A percentile compares a stretch with the other conserved stretches of the same genome.
Evolutionary conservation across 2,329 filamentous ascomycete genomes (phyloP).

Genomic region (Talaromyces sp.): DNA sequence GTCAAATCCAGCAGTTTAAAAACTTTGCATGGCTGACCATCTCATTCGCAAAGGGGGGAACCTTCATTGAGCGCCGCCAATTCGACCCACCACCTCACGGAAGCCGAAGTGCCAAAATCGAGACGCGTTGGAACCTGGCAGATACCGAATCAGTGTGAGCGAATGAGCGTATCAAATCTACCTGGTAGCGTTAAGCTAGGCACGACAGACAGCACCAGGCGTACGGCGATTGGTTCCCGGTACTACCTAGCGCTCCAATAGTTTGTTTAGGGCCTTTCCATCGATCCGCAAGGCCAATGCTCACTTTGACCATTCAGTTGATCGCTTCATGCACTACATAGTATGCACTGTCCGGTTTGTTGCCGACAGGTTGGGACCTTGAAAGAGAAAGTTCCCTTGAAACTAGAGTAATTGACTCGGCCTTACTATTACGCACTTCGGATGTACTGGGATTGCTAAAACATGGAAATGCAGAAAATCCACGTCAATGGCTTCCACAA

Average conservation of each 20-base stretch:
- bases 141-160: background rate
- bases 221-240: background rate
- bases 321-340: background rate
- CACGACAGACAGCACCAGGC: background rate
- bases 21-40: background rate
- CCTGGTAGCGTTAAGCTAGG: background rate
- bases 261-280: background rate
- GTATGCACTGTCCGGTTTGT: background rate
- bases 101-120: background rate
- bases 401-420: background rate
- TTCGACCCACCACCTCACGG: background rate
- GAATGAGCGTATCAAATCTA: background rate
- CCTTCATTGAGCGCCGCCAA: background rate
- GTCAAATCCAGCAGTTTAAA: background rate
- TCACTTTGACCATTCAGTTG: background rate
- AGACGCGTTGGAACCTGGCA: background rate
- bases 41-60: background rate
- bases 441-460: background rate
- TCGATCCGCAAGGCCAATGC: background rate
- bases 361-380: background rate
- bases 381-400: background rate
- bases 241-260: background rate
- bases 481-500: background rate
- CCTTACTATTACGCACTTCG: background rate
- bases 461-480: background rate